These are phyloP conservation scores for Metschnikowia arizonensis DNA, from an alignment of 805 yeast species.

Conservation along the genomic window DNA sequence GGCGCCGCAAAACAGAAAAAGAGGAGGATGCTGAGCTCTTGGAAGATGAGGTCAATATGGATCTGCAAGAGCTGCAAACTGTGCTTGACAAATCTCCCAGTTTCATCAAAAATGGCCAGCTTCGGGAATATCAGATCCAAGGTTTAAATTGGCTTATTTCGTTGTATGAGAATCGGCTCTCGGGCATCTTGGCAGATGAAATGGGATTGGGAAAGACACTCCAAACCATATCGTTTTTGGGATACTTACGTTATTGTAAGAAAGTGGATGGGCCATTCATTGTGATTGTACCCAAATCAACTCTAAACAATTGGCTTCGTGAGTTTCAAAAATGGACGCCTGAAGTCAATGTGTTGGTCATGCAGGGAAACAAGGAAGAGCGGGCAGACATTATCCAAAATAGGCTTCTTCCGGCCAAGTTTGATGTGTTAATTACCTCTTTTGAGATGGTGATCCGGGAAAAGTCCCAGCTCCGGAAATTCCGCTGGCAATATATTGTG, in stretches of 20 bases:
- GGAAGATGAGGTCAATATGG: constrained; percentile 70
- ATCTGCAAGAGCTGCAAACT: constrained; percentile 46
- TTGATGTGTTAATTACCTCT: constrained; percentile 87
- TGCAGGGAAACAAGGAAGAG: constrained; percentile 88
- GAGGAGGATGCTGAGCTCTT: constrained; percentile 94
- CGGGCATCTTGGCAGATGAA: constrained; percentile 95
- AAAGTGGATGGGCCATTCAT: constrained; percentile 86
- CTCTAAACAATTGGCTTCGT: constrained; percentile 93
- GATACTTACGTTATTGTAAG: constrained; percentile 75
- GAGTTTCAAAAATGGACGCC: constrained; percentile 97
- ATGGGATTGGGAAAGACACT: constrained; percentile 97
- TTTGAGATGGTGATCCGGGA: constrained; percentile 93
- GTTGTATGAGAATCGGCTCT: constrained; percentile 77
- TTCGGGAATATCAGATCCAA: constrained; percentile 90
- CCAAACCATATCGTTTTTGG: constrained; percentile 90
- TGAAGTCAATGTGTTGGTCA: constrained; percentile 76
- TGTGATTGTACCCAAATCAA: constrained; percentile 91
- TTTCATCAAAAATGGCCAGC: constrained; percentile 61
- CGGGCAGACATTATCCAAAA: constrained; percentile 59
- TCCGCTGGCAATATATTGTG: constrained; percentile 89
- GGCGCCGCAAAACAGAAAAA: constrained; percentile 81
- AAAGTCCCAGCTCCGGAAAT: constrained; percentile 70
- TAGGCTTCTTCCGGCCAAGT: constrained; percentile 63
- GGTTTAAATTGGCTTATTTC: constrained; percentile 95
- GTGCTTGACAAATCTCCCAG: constrained; percentile 85